These are phyloP conservation scores for Kazachstania kunashirensis DNA, from an alignment of 805 yeast species.

Conservation along the genomic window DNA sequence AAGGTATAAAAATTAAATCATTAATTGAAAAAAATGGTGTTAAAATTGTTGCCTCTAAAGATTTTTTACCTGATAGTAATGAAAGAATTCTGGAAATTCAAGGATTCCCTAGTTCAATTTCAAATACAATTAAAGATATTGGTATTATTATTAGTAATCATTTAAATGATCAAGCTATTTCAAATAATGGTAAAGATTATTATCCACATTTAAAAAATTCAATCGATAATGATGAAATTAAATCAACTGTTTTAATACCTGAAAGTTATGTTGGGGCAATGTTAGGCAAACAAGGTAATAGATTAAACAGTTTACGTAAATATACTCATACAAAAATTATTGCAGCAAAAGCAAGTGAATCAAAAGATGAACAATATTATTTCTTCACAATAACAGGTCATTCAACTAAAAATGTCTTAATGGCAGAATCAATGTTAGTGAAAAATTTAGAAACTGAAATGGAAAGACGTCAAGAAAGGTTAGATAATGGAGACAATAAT, in stretches of 20 bases:
- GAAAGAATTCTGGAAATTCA: conserved; percentile 84
- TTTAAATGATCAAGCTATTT: conserved; percentile 19
- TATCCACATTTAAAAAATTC: conserved; percentile 44
- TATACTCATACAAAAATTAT: conserved; percentile 70
- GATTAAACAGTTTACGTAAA: conserved; percentile 79
- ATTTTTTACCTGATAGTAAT: conserved; percentile 67
- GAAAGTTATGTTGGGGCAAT: conserved; percentile 81
- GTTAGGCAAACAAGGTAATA: conserved; percentile 75
- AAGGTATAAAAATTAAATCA: conserved; percentile 69
- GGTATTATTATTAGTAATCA: conserved; percentile 21
- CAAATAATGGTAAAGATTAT: conserved; percentile 37
- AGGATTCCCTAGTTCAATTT: conserved; percentile 59
- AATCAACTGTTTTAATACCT: conserved; percentile 38
- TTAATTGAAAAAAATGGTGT: conserved; percentile 51
- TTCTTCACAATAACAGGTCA: conserved; percentile 61
- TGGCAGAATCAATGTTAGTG: conserved; percentile 48
- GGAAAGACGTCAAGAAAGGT: conserved; percentile 35
- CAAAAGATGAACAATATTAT: conserved; percentile 25
- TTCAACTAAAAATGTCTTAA: conserved; percentile 36
- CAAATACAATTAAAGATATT: conserved; percentile 53
- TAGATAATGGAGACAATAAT: conserved; percentile 5
- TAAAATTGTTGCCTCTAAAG: conserved; percentile 81
- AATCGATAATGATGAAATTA: conserved; percentile 10
- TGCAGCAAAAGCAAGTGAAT: conserved; percentile 7
- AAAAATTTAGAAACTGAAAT: conserved; percentile 52